A percentile compares a stretch with the other conserved stretches of the same genome.
phyloP scores from a whole-genome alignment of 1,139 yeast genomes.

The Kluyveromyces sp. region DNA sequence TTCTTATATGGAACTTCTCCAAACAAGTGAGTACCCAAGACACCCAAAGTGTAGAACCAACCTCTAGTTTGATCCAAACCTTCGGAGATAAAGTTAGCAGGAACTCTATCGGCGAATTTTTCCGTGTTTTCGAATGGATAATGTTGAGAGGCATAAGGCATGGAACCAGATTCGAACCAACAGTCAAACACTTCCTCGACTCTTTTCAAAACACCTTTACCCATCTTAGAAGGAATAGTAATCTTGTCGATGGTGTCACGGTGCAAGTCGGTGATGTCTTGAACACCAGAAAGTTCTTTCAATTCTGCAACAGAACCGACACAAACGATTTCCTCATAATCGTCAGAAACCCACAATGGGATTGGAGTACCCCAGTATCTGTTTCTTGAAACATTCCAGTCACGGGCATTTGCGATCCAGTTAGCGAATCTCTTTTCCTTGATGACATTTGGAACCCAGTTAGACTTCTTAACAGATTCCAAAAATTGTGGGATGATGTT shows the following conservation, averaged over 20 bases:
- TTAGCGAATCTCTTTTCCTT: constrained; percentile 93
- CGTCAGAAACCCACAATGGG: constrained; percentile 96
- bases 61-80: constrained; percentile 99
- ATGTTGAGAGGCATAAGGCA: constrained; percentile 97
- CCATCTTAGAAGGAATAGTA: constrained; percentile 88
- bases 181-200: constrained; percentile 98
- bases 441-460: constrained; percentile 89
- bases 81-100: constrained; percentile 96
- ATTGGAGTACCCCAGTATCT: constrained; percentile 99
- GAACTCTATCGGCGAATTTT: constrained; percentile 64
- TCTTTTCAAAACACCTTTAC: constrained; percentile 82
- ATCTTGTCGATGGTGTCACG: constrained; percentile 87
- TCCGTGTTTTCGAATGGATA: constrained; percentile 89
- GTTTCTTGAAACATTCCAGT: constrained; percentile 97
- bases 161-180: constrained; percentile 99
- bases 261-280: constrained; percentile 80
- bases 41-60: constrained; percentile 97
- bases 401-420: constrained; percentile 98
- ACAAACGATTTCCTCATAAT: constrained; percentile 85
- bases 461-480: constrained; percentile 73
- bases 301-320: constrained; percentile 86
- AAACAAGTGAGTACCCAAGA: constrained; percentile 90
- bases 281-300: constrained; percentile 71
- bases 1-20: constrained; percentile 90
- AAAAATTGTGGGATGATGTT: constrained; percentile 86